Evolutionary conservation across 176 grass and related monocot species (phyloP), one percentile per base, ranked within the genome.

Genomic region (Musa itinerans): DNA sequence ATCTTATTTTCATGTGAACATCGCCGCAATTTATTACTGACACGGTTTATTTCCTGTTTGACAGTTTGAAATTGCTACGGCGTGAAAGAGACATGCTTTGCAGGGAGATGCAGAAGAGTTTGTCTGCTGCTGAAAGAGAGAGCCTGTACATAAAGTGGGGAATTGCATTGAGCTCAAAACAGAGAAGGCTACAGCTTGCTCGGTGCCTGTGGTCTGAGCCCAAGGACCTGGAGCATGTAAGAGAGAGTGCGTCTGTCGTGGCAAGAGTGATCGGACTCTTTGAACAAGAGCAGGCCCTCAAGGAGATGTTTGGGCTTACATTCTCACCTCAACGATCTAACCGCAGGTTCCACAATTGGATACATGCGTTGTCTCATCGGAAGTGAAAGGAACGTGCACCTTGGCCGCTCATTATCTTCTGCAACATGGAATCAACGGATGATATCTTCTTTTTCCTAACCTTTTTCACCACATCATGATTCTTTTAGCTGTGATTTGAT

Each of bases 281-380:
- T 9, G 90, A 91, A 57, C 90, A 91, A 54, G 95, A 83, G 9
- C 85, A 87, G 58, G 95, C 88, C 2, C 83, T 98, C 78, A 87
- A 90, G 79, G 95, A 98, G 83, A 98, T 98, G 95, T 98, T 98
- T 84, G 95, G 95, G 9, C 78, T 98, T 10, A 93, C 90, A 69
- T 98, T 98, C 51, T 72, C 88, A 1, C 95, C 88, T 7, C 90
- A 93, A 86, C 82, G 89, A 61, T 87, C 81, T 23, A 78, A 68
- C 17, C 53, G 84, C 24, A 85, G 84, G 54, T 89, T 86, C 49
- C 76, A 86, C 65, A 86, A 82, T 67, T 98, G 94, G 94, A 86
- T 78, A 83, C 83, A 89, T 74, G 89, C 89, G 11, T 82, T 81
- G 54, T 88, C 79, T 68, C 66, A 83, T 27, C 83, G 87, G 52